Conservation (phyloP, 768 basidiomycete genomes). For the Mycena polygramma region DNA sequence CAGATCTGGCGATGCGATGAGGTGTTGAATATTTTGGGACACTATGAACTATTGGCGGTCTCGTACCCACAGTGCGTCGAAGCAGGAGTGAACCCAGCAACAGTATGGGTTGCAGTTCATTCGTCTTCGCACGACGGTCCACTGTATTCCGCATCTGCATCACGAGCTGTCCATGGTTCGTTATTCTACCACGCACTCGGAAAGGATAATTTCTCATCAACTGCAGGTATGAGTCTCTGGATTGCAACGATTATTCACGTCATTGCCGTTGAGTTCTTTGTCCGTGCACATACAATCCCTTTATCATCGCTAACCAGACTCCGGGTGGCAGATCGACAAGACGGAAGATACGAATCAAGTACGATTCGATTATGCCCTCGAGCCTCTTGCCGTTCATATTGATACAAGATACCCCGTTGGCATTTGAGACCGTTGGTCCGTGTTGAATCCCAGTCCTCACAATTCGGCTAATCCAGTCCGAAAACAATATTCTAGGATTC, state of each 20-base stretch:
- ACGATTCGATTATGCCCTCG: conserved; percentile 27
- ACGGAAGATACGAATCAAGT: conserved; percentile 26
- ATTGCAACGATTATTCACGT: conserved; percentile 40
- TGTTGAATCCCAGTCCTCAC: too few relatives aligned
- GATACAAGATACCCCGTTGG: too few relatives aligned
- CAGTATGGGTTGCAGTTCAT: conserved; percentile 40
- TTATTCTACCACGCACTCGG: not conserved
- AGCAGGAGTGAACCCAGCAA: conserved; percentile 17
- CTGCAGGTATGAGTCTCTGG: conserved; percentile 43
- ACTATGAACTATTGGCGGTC: conserved; percentile 12
- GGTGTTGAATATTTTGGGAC: conserved; percentile 36
- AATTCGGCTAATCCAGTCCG: too few relatives aligned
- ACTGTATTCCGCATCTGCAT: conserved; percentile 36
- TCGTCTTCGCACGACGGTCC: conserved; percentile 31
- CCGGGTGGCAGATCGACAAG: conserved; percentile 10
- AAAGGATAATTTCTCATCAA: not conserved
- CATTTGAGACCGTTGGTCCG: too few relatives aligned
- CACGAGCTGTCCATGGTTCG: conserved; percentile 39
- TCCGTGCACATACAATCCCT: conserved; percentile 23
- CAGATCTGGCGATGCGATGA: conserved; percentile 45
- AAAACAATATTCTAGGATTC: too few relatives aligned
- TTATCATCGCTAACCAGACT: not conserved
- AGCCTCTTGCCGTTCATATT: conserved; percentile 16
- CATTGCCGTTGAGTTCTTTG: conserved; percentile 41
- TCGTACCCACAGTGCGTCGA: conserved; percentile 40